Percentiles rank a stretch among this genome's conserved stretches.
These are phyloP conservation scores for Ascochyta clinopodiicola DNA, from an alignment of 2,329 filamentous ascomycete species.

Conservation along the genomic window DNA sequence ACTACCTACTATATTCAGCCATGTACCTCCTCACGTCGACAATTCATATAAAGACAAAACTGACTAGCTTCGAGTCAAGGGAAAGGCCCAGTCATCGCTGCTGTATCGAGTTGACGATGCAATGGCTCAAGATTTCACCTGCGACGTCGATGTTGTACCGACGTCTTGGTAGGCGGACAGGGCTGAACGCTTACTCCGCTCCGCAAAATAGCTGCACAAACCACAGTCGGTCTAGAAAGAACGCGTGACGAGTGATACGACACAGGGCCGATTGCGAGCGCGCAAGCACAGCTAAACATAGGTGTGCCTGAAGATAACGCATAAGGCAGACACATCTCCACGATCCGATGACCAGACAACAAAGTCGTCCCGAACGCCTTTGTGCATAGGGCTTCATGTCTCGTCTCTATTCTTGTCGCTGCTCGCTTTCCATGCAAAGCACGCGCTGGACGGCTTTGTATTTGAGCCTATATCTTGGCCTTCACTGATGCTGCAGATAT, in stretches of 20 bases:
- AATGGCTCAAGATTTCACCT: too few relatives aligned
- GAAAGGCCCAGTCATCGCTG: neutral
- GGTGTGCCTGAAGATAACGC: constrained; percentile 11
- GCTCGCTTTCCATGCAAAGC: constrained; percentile 1
- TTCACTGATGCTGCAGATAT: neutral
- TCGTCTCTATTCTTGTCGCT: neutral
- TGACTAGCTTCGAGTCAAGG: neutral
- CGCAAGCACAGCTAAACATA: constrained; percentile 10
- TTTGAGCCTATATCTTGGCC: neutral
- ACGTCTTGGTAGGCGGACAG: constrained; percentile 1
- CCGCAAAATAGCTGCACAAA: constrained; percentile 5
- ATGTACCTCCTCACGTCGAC: too few relatives aligned
- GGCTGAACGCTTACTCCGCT: constrained; percentile 11
- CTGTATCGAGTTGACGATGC: neutral
- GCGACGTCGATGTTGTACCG: neutral
- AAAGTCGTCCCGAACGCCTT: constrained; percentile 1
- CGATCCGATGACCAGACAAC: neutral
- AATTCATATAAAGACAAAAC: too few relatives aligned
- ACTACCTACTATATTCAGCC: too few relatives aligned
- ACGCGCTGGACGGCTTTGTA: neutral
- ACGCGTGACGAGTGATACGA: constrained; percentile 24
- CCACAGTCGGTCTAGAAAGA: constrained; percentile 15
- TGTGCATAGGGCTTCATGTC: constrained; percentile 1
- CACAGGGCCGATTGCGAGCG: constrained; percentile 36
- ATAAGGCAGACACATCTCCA: constrained; percentile 26